These are phyloP conservation scores for Globisporangium emineosum DNA, from an alignment of 352 stramenopile species.

Conservation along the genomic window DNA sequence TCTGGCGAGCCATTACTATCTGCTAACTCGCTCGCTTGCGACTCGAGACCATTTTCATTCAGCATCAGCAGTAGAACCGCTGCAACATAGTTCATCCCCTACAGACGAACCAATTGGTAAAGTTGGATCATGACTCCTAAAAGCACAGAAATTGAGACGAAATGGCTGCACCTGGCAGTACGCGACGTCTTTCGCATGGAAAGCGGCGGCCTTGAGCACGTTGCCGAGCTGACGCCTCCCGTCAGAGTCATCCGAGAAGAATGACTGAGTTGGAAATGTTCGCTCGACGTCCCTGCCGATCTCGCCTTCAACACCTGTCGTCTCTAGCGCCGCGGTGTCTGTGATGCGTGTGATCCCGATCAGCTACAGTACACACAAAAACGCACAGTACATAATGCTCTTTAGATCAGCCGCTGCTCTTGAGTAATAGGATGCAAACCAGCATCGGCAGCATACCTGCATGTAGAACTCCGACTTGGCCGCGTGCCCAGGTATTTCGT, in stretches of 20 bases:
- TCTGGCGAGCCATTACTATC: constrained; percentile 34
- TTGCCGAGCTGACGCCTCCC: constrained; percentile 61
- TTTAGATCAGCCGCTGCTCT: not conserved
- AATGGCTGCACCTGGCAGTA: constrained; percentile 66
- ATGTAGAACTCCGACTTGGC: constrained; percentile 26
- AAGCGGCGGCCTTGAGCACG: constrained; percentile 63
- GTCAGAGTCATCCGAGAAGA: constrained; percentile 50
- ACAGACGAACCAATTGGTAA: not conserved
- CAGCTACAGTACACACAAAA: constrained; percentile 25
- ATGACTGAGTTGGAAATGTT: constrained; percentile 56
- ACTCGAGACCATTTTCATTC: constrained; percentile 15
- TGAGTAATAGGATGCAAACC: not conserved
- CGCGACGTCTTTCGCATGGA: constrained; percentile 50
- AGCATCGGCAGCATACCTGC: constrained; percentile 11
- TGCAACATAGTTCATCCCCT: constrained; percentile 88
- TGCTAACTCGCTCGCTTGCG: too few species aligned
- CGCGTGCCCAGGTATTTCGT: constrained; percentile 9
- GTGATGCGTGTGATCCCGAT: constrained; percentile 34
- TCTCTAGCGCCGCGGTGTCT: constrained; percentile 34
- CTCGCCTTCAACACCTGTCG: constrained; percentile 70
- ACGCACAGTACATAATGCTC: not conserved
- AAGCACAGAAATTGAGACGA: not conserved
- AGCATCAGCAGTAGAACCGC: constrained; percentile 54
- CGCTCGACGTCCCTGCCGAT: constrained; percentile 71
- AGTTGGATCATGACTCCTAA: not conserved